These are phyloP conservation scores for Hygrophila difformis DNA, from an alignment of 257 asterid species.

Conservation along the genomic window DNA sequence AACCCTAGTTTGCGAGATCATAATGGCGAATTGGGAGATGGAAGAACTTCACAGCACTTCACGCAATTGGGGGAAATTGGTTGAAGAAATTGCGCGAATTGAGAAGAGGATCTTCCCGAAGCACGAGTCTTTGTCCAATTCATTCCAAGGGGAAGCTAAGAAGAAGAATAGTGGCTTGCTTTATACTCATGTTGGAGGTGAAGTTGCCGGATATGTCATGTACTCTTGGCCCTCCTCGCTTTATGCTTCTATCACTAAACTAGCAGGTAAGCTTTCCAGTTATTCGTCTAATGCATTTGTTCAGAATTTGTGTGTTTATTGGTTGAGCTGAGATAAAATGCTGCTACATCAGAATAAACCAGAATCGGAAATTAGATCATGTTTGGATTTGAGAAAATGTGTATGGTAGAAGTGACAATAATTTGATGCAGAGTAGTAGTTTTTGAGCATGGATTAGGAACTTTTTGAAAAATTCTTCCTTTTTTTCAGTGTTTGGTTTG, in stretches of 20 bases:
- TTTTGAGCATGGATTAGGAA: too few species aligned
- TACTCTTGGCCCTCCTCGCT: constrained; percentile 79
- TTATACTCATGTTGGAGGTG: constrained; percentile 34
- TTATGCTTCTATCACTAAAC: constrained; percentile 68
- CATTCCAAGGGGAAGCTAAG: constrained; percentile 56
- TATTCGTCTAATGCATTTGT: neutral
- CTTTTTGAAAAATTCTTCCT: too few species aligned
- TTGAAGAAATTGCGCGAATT: constrained; percentile 60
- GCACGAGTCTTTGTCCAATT: constrained; percentile 77
- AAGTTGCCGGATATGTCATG: constrained; percentile 79
- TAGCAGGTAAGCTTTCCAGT: constrained; percentile 46
- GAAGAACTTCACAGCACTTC: constrained; percentile 56
- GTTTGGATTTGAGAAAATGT: too few species aligned
- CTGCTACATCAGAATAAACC: too few species aligned
- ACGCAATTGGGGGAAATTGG: constrained; percentile 27
- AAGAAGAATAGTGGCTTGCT: constrained; percentile 68
- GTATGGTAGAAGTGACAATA: too few species aligned
- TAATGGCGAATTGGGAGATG: constrained; percentile 30
- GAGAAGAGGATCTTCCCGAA: constrained; percentile 84
- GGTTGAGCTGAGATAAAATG: neutral
- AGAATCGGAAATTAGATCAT: neutral
- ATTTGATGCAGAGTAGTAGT: too few species aligned
- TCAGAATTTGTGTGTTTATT: neutral
- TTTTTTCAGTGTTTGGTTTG: too few species aligned
- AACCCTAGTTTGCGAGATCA: too few species aligned